Conservation (phyloP, 2,329 filamentous ascomycete genomes). For the Colletotrichum higginsianum region DNA sequence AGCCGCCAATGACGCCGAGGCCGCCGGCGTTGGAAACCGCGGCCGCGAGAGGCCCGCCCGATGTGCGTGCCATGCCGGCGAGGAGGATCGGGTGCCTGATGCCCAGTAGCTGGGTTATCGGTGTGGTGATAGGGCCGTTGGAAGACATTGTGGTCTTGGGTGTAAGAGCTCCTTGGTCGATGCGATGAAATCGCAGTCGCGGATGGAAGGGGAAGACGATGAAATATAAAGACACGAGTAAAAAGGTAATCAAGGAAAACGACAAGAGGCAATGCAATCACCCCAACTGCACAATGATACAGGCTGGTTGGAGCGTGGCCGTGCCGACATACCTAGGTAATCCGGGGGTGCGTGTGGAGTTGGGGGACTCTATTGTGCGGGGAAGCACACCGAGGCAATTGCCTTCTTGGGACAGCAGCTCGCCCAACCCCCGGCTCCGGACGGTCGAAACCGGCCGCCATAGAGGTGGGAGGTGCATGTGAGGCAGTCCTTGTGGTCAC, state of each 20-base stretch:
- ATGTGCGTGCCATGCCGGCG: conserved; percentile 93
- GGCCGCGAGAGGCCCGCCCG: conserved; percentile 82
- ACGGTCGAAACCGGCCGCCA: conserved; percentile 31
- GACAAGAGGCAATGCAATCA: background rate
- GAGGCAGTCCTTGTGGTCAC: conserved; percentile 4
- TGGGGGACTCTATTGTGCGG: conserved; percentile 46
- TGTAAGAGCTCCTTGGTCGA: background rate
- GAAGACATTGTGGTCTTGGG: conserved; percentile 53
- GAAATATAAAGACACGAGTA: no score
- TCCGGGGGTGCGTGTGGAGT: conserved; percentile 41
- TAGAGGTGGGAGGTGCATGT: conserved; percentile 16
- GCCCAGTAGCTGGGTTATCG: conserved; percentile 82
- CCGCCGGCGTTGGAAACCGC: conserved; percentile 92
- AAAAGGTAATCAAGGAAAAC: background rate
- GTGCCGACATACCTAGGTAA: conserved; percentile 48
- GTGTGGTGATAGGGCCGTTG: conserved; percentile 76
- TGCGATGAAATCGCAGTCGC: background rate
- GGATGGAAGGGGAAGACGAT: background rate
- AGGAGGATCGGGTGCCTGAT: conserved; percentile 93
- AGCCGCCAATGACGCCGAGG: conserved; percentile 81
- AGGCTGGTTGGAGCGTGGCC: conserved; percentile 37
- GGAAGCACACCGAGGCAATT: conserved; percentile 53
- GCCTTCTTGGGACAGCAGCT: conserved; percentile 51
- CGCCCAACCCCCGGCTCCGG: conserved; percentile 34
- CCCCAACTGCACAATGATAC: background rate